These are phyloP conservation scores for Apiospora phragmitis DNA, from an alignment of 2,329 filamentous ascomycete species.

Conservation along the genomic window DNA sequence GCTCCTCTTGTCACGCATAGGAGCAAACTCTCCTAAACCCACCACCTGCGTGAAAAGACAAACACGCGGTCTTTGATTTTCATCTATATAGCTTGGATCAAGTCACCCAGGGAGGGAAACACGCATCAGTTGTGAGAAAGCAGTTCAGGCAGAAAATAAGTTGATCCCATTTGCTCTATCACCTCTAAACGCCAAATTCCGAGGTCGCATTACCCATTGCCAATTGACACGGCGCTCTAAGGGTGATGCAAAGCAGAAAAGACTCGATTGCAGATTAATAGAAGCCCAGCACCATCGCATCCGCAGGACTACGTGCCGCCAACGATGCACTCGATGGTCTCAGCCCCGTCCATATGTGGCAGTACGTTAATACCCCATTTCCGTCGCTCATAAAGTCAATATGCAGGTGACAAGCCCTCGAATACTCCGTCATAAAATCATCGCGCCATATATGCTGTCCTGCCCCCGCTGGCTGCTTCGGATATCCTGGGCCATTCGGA, in stretches of 20 bases:
- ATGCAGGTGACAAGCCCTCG: conserved; percentile 19
- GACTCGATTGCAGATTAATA: conserved; percentile 10
- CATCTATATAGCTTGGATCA: background rate
- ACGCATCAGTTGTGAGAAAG: background rate
- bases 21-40: background rate
- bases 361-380: conserved; percentile 15
- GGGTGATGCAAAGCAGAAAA: conserved; percentile 10
- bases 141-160: background rate
- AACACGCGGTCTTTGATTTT: background rate
- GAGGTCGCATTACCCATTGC: background rate
- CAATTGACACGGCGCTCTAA: conserved; percentile 15
- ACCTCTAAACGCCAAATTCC: conserved; percentile 34
- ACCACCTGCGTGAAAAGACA: background rate
- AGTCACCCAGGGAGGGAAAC: background rate
- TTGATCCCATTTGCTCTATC: conserved; percentile 27
- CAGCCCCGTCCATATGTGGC: conserved; percentile 12
- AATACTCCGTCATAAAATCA: conserved; percentile 23
- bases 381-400: conserved; percentile 19
- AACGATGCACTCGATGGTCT: background rate
- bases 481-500: conserved; percentile 11
- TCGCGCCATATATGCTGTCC: conserved; percentile 31
- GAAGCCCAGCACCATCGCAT: conserved; percentile 4
- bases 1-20: background rate
- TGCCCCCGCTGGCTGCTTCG: conserved; percentile 16
- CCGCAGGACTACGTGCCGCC: background rate